These are phyloP conservation scores for Trametes meyenii DNA, from an alignment of 768 basidiomycete genomes.

Conservation along the genomic window DNA sequence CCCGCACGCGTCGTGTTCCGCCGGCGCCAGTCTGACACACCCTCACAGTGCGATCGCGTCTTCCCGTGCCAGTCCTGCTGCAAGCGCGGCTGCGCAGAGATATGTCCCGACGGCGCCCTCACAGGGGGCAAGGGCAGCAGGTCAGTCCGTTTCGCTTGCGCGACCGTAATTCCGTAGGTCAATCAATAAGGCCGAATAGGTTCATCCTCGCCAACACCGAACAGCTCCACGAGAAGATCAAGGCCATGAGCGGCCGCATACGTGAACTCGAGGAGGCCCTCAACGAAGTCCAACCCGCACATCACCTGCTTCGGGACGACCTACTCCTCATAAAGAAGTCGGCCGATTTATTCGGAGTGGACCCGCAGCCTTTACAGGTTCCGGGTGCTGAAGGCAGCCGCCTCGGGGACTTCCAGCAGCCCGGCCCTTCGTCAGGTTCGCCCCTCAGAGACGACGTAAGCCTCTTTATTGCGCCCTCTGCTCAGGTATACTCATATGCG, in stretches of 20 bases:
- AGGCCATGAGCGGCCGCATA: conserved; percentile 59
- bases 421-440: conserved; percentile 17
- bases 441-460: conserved; percentile 29
- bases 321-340: conserved; percentile 64
- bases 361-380: conserved; percentile 23
- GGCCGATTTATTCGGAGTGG: conserved; percentile 53
- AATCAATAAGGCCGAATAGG: conserved; percentile 36
- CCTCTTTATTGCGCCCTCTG: background rate
- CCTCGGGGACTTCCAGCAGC: conserved; percentile 17
- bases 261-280: conserved; percentile 70
- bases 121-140: conserved; percentile 79
- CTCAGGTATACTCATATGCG: conserved; percentile 15
- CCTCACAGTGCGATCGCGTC: conserved; percentile 59
- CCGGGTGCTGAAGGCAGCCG: conserved; percentile 7
- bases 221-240: conserved; percentile 70
- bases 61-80: conserved; percentile 57
- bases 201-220: conserved; percentile 78
- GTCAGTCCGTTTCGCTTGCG: conserved; percentile 35
- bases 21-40: conserved; percentile 59
- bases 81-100: conserved; percentile 39
- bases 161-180: conserved; percentile 53
- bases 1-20: conserved; percentile 36
- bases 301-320: conserved; percentile 58
- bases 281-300: conserved; percentile 48
- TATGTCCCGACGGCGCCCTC: conserved; percentile 49